These are phyloP conservation scores for Lineolata rhizophorae DNA, from an alignment of 495 filamentous ascomycete species.

Conservation along the genomic window DNA sequence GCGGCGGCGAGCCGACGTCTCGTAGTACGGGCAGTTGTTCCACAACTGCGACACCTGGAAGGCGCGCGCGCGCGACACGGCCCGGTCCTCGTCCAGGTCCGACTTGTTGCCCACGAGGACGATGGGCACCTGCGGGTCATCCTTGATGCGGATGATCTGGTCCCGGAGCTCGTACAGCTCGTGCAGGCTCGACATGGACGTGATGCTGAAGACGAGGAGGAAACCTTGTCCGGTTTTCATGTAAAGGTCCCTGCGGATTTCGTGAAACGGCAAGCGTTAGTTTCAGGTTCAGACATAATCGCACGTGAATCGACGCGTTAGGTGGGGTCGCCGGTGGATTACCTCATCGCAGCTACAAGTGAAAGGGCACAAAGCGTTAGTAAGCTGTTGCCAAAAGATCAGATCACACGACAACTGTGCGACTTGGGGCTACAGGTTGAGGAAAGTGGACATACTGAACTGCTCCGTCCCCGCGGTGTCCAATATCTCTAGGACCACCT, in stretches of 20 bases:
- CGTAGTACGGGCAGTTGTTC: slow-evolving; percentile 85
- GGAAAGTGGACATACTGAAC: slow-evolving; percentile 51
- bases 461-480: slow-evolving; percentile 97
- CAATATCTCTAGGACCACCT: slow-evolving; percentile 91
- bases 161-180: slow-evolving; percentile 80
- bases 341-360: slow-evolving; percentile 45
- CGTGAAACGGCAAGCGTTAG: slow-evolving; percentile 3
- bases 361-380: too few relatives aligned
- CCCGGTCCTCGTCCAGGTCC: slow-evolving; percentile 80
- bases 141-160: slow-evolving; percentile 93
- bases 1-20: slow-evolving; percentile 64
- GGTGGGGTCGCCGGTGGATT: slow-evolving; percentile 8
- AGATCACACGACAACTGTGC: not conserved
- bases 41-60: slow-evolving; percentile 76
- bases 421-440: not conserved
- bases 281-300: slow-evolving; percentile 7
- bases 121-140: slow-evolving; percentile 74
- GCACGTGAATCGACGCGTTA: not conserved
- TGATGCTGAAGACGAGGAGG: slow-evolving; percentile 93
- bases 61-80: slow-evolving; percentile 59
- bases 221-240: slow-evolving; percentile 94
- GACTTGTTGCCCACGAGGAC: slow-evolving; percentile 97
- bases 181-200: slow-evolving; percentile 60
- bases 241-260: slow-evolving; percentile 62
- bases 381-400: not conserved